Evolutionary conservation across 345 rosid genomes (phyloP).

Genomic region (Adansonia digitata): DNA sequence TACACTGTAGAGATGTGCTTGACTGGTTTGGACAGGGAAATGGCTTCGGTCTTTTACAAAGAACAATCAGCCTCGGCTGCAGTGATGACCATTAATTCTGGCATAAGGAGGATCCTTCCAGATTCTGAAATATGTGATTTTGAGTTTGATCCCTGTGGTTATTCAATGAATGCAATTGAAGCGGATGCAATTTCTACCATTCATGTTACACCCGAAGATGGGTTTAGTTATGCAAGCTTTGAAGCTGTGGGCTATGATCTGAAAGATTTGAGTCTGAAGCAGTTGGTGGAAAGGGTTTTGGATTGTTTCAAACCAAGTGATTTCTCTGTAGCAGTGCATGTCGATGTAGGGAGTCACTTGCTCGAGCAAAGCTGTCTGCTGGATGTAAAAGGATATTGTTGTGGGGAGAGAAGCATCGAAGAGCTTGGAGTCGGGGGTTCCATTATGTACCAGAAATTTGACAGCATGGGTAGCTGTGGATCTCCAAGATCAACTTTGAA

Average conservation of each 20-base stretch:
- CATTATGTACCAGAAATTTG: constrained; percentile 51
- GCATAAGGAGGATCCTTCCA: constrained; percentile 70
- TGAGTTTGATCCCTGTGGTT: constrained; percentile 78
- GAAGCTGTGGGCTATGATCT: constrained; percentile 61
- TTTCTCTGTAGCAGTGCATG: constrained; percentile 61
- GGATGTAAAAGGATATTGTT: constrained; percentile 43
- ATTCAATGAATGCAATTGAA: constrained; percentile 77
- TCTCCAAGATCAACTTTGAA: constrained; percentile 55
- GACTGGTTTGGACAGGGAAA: constrained; percentile 62
- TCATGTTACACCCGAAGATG: constrained; percentile 76
- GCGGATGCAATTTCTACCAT: constrained; percentile 68
- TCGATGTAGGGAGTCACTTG: constrained; percentile 20
- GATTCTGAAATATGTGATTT: constrained; percentile 65
- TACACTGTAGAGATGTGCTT: constrained; percentile 83
- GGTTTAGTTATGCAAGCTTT: constrained; percentile 83
- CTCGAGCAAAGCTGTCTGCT: constrained; percentile 24
- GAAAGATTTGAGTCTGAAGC: constrained; percentile 25
- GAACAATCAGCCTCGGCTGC: constrained; percentile 39
- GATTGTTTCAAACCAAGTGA: constrained; percentile 56
- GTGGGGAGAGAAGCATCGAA: constrained; percentile 45
- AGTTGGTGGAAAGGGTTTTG: constrained; percentile 51
- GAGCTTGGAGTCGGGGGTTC: constrained; percentile 50
- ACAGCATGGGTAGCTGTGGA: constrained; percentile 18
- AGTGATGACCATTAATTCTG: constrained; percentile 51
- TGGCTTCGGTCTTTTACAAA: constrained; percentile 57